Base-by-base conservation (phyloP, 1,284 basidiomycete species). In the Apiotrichum porosum region DNA sequence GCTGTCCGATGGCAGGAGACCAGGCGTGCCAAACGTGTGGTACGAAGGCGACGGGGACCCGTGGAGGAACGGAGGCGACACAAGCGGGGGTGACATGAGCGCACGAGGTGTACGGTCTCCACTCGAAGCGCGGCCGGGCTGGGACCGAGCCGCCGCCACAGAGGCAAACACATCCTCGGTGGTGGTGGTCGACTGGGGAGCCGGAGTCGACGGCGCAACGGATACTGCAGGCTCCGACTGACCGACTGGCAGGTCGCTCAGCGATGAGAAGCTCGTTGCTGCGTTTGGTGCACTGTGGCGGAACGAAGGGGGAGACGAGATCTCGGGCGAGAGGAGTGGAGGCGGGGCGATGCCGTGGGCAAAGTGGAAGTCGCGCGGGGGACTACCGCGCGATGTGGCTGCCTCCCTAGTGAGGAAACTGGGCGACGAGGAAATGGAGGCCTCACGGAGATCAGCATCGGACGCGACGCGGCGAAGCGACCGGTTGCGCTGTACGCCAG, bases 381-480 rank as follows among this genome's bases (percentile, higher is more conserved):
- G n/a, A 13, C 4, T 13, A 5, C 9, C 4, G 8, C 13, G 9
- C 8, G 5, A 14, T 9, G 38, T 6, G 26, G 21, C 23, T 22
- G 38, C 30, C 12, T 15, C 32, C 4, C 22, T 32, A 14, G 37
- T 40, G 31, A 40, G 45, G 13, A 39, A 17, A 9, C 26, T 23
- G 26, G 35, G 14, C 26, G 26, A 28, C 8, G 26, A 6, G 26
- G 12, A 6, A 12, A 12, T 12, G 26, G 26, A 28, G 8, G 37
- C 24, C 14, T 46, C 36, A 21, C 30, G 47, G 21, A 73, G 46
- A 49, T 74, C 68, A 17, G 65, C 66, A 37, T 72, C 71, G 38
- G 66, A 69, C 2, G 72, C 68, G 4, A 67, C 60, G n/a, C 71
- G 53, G 31, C 71, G 61, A 15, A 74, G 49, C 26, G 60, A 62